Conservation (phyloP, 1,139 yeast genomes). For the Geotrichum reessii region DNA sequence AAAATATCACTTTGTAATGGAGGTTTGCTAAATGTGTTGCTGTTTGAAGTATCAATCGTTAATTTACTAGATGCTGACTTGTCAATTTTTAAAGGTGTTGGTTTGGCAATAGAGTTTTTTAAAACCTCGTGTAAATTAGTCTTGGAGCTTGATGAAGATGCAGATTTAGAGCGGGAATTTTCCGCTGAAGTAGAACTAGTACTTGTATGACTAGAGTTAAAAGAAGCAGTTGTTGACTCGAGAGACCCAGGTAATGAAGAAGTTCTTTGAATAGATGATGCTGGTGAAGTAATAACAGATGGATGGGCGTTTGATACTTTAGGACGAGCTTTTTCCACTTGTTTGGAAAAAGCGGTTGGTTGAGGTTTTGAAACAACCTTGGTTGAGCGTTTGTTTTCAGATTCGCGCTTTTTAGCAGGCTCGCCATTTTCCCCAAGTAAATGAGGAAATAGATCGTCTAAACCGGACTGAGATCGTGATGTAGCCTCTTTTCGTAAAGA, state of each 20-base stretch:
- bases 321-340: background rate
- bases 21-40: background rate
- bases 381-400: background rate
- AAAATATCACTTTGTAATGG: background rate
- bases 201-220: background rate
- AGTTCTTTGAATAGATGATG: background rate
- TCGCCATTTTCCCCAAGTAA: constrained; percentile 12
- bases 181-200: background rate
- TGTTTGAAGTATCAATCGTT: background rate
- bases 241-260: background rate
- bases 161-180: background rate
- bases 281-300: background rate
- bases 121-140: background rate
- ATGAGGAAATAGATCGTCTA: constrained; percentile 20
- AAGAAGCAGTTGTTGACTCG: background rate
- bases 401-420: constrained; percentile 8
- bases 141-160: background rate
- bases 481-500: constrained; percentile 3
- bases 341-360: background rate
- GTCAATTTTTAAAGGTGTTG: background rate
- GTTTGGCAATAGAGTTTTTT: background rate
- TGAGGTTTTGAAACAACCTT: background rate
- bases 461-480: background rate
- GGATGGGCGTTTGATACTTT: background rate
- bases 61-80: background rate